phyloP scores from a whole-genome alignment of 345 rosid species.

The Populus alba region DNA sequence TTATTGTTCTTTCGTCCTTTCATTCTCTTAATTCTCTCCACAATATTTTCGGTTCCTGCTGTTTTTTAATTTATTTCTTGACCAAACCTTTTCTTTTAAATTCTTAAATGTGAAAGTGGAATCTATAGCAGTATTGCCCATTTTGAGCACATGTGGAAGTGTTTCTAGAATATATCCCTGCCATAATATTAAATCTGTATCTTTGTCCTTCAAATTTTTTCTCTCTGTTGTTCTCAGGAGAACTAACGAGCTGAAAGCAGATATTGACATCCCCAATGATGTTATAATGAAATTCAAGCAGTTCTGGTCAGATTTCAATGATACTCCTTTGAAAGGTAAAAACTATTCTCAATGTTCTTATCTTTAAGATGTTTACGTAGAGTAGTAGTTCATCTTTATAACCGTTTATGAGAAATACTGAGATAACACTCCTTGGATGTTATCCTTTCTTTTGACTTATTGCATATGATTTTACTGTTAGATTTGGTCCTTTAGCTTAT shows the following conservation, averaged over 20 bases:
- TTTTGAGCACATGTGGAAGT: conserved; percentile 1
- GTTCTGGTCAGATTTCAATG: conserved; percentile 77
- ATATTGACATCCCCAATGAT: conserved; percentile 62
- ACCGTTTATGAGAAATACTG: neutral
- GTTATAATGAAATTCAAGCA: conserved; percentile 59
- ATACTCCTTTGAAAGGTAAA: conserved; percentile 72
- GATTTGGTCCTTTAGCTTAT: neutral
- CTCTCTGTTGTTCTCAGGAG: conserved; percentile 45
- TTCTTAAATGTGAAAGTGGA: neutral
- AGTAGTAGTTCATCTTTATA: neutral
- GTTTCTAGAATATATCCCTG: neutral
- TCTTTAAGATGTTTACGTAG: neutral
- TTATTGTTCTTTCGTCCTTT: neutral
- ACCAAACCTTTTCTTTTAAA: neutral
- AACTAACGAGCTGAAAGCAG: conserved; percentile 80
- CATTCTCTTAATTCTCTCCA: neutral
- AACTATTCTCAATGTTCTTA: neutral
- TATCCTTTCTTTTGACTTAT: neutral
- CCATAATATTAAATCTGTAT: neutral
- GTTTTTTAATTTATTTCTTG: neutral
- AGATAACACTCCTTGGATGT: neutral
- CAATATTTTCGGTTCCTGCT: neutral
- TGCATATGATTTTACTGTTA: neutral
- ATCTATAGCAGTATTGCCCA: neutral
- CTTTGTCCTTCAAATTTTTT: neutral